These are phyloP conservation scores for Pichia cactophila DNA, from an alignment of 1,139 yeast species.

Conservation along the genomic window DNA sequence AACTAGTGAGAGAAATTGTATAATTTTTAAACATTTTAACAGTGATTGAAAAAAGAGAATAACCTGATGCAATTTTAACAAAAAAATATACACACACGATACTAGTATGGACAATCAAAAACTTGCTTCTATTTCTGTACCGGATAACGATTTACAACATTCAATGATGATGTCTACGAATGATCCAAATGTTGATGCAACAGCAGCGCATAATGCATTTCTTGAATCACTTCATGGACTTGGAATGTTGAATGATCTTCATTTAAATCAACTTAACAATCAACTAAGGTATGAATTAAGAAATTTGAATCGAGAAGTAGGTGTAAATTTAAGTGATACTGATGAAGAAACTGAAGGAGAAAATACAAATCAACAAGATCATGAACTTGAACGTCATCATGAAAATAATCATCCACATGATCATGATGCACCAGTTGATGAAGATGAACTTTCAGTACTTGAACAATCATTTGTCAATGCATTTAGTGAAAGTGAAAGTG, in stretches of 20 bases:
- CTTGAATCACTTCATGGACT: neutral
- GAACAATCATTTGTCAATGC: constrained; percentile 4
- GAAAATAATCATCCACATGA: neutral
- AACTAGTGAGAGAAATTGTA: too few species aligned
- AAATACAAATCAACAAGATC: neutral
- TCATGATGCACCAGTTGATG: neutral
- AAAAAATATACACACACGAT: neutral
- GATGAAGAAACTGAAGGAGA: constrained; percentile 8
- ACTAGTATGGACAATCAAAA: neutral
- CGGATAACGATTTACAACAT: neutral
- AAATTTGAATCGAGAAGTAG: constrained; percentile 10
- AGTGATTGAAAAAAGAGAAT: neutral
- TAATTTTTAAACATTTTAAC: too few species aligned
- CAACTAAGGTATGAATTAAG: constrained; percentile 13
- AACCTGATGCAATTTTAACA: neutral
- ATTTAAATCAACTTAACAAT: constrained; percentile 12
- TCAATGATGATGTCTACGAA: neutral
- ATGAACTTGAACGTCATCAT: neutral
- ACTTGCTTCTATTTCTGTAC: neutral
- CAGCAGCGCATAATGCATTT: neutral
- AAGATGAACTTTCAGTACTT: neutral
- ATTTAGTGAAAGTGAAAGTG: constrained; percentile 12
- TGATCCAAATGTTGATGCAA: neutral
- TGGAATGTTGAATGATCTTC: constrained; percentile 10
- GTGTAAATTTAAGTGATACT: constrained; percentile 5